These are phyloP conservation scores for Cadophora gregata DNA, from an alignment of 2,329 filamentous ascomycete species.

Conservation along the genomic window DNA sequence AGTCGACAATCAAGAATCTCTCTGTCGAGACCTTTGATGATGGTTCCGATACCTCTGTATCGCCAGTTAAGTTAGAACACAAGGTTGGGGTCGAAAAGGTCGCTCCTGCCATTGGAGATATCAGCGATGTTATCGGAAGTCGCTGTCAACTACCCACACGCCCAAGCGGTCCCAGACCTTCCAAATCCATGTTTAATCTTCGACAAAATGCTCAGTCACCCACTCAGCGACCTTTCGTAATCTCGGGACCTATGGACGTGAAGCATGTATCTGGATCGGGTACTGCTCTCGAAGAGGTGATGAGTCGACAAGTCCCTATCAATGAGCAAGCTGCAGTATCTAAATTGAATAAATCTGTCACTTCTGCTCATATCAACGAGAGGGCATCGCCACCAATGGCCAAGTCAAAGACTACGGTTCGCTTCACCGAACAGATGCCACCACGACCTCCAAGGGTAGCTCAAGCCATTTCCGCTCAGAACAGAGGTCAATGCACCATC, in stretches of 20 bases:
- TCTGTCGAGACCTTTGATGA: slow-evolving; percentile 1
- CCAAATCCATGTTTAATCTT: slow-evolving; percentile 18
- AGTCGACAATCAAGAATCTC: background rate
- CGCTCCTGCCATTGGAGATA: background rate
- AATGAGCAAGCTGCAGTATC: background rate
- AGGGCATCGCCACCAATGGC: background rate
- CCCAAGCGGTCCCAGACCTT: background rate
- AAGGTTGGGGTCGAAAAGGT: background rate
- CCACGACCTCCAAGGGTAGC: no score
- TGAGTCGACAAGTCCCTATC: background rate
- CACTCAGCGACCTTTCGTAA: background rate
- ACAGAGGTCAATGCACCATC: background rate
- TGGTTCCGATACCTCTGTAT: background rate
- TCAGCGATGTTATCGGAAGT: background rate
- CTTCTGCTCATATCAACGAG: background rate
- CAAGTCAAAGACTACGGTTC: background rate
- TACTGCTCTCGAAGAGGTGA: background rate
- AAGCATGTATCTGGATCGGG: background rate
- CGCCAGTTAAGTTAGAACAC: background rate
- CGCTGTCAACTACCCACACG: background rate
- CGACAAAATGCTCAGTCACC: background rate
- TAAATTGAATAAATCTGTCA: background rate
- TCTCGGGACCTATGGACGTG: background rate
- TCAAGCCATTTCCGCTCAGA: slow-evolving; percentile 6
- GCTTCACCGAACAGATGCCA: background rate